These are phyloP conservation scores for Fusarium algeriense DNA, from an alignment of 2,329 filamentous ascomycete species.

Conservation along the genomic window DNA sequence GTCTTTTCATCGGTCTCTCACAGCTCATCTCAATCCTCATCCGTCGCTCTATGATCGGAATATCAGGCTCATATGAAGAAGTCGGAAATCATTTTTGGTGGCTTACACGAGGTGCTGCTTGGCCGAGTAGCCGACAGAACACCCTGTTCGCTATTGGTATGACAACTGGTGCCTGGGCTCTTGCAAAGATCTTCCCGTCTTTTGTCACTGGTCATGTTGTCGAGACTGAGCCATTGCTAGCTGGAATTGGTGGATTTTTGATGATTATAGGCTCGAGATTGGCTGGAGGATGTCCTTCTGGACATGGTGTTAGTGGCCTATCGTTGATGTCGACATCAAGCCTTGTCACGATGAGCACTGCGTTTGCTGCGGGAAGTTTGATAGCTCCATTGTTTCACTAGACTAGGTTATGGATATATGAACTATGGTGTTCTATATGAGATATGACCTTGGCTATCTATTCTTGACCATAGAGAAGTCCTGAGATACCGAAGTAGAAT, in stretches of 20 bases:
- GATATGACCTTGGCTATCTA: neutral
- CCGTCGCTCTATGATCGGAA: constrained; percentile 68
- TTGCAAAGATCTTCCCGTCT: constrained; percentile 52
- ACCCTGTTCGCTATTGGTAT: constrained; percentile 67
- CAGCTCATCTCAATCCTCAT: constrained; percentile 68
- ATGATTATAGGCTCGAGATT: constrained; percentile 72
- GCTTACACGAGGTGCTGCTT: constrained; percentile 49
- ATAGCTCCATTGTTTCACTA: constrained; percentile 48
- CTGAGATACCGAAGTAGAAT: neutral
- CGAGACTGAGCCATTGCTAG: constrained; percentile 54
- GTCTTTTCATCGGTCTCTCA: constrained; percentile 68
- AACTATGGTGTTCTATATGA: neutral
- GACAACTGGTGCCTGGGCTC: constrained; percentile 58
- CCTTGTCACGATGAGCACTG: constrained; percentile 68
- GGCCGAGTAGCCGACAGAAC: constrained; percentile 55
- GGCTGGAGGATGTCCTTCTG: constrained; percentile 75
- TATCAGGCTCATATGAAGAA: constrained; percentile 73
- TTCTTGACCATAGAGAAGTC: neutral
- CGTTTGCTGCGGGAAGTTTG: constrained; percentile 65
- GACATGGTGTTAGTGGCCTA: constrained; percentile 77
- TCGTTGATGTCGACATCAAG: constrained; percentile 72
- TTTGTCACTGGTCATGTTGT: constrained; percentile 44
- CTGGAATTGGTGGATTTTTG: constrained; percentile 65
- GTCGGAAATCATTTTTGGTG: constrained; percentile 66
- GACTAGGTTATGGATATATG: neutral